Evolutionary conservation across 2,329 filamentous ascomycete genomes (phyloP), one percentile per base, ranked within the genome.

Genomic region (Colletotrichum sp.): DNA sequence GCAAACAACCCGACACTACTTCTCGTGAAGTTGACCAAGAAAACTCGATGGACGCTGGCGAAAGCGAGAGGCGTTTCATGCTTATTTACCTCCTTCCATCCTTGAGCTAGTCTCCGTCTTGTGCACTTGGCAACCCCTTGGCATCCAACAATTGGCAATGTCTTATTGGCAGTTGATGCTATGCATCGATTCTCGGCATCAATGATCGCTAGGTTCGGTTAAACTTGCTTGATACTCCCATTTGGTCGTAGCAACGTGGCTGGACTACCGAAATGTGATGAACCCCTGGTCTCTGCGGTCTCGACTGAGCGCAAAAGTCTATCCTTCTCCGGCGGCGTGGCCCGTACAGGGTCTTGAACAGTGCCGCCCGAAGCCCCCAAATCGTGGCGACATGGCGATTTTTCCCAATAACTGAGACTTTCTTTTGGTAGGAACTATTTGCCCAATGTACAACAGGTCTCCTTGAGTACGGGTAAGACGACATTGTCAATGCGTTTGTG

Each of bases 41-140:
- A 27, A n/a, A 9, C 3, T 15, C 8, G 28, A 34, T 39, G 7
- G 5, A 22, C 2, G 19, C 15, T 30, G 36, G 48, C 34, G 36
- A 12, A 12, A 13, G 30, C 27, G 6, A 36, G 22, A 39, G 12
- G 25, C 6, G 72, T 72, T 72, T 75, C 68, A 72, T 44, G 6
- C 25, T 57, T 68, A 67, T 72, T 72, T 55, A 39, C 30, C 68
- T 75, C 72, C 72, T 75, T 75, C 68, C 72, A 52, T 30, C 48
- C 72, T 72, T 39, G 72, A 75, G 55, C 68, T 75, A 75, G 68
- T 61, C 68, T 75, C 72, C 55, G 61, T 61, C 52, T 72, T 57
- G 34, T 67, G 69, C 5, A 63, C 61, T 75, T 72, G 72, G 72
- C 72, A 61, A 2, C 19, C 4, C 11, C 68, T 63, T 72, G 68